Base-by-base conservation (phyloP, 129 eudicot genomes). In the Lonicera japonica region DNA sequence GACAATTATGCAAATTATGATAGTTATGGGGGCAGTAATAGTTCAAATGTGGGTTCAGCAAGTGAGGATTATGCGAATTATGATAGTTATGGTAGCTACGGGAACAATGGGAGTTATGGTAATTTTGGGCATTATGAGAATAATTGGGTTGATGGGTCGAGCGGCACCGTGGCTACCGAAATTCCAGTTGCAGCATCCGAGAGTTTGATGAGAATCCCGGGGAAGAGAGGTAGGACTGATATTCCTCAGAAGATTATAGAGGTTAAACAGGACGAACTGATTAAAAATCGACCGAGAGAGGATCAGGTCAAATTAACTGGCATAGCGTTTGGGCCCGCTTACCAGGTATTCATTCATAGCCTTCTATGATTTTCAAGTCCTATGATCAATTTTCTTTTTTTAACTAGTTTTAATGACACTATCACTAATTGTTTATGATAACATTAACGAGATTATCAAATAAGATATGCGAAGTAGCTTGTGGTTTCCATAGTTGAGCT, bases 251-350 rank as follows among this genome's bases (percentile, higher is more conserved):
- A 87, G 10, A 80, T 92, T 13, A 64, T 92, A 34, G 98, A 87
- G 75, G 91, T 92, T 64, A 87, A 67, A 62, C 98, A 92, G 71
- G 98, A 92, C 82, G 98, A 92, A 39, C 40, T 92, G 86, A 82
- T 92, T 77, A 92, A 92, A 62, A 85, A 92, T 75, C 77, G 96
- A 25, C 98, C 96, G 0, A 80, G 92, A 47, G 86, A 87, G 63
- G 97, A 91, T 69, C 82, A 82, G 64, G 81, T 59, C 54, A 91
- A 87, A 67, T 45, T 74, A 16, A 90, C 97, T 45, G 97, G 97
- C 36, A 82, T 87, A 5, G 96, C 96, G 14, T 87, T 92, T 64
- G 98, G 98, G 23, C 96, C 98, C 58, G 64, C 96, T 3, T 87
- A 87, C 67, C 96, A 84, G 91, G 98, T 86, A 79, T 41, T 48